Evolutionary conservation across 805 yeast genomes (phyloP).

Genomic region (Clavispora santaluciae): DNA sequence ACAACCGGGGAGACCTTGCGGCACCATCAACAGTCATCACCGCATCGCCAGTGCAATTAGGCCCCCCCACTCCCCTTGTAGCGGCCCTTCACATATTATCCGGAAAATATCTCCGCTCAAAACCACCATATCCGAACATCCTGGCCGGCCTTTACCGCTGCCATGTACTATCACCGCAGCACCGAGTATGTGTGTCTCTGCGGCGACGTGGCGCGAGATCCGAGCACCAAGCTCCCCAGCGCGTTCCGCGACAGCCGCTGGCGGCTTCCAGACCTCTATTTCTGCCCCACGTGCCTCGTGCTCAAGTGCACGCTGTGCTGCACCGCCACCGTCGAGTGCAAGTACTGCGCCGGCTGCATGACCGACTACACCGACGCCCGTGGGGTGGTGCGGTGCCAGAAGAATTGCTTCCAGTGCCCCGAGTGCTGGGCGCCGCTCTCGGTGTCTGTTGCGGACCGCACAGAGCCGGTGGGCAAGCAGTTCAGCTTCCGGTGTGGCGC

Average conservation of each 20-base stretch:
- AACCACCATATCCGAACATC: too few species aligned
- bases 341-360: conserved; percentile 37
- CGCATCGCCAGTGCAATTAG: too few species aligned
- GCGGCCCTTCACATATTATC: too few species aligned
- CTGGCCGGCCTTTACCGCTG: background rate
- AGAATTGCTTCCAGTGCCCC: conserved; percentile 39
- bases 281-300: conserved; percentile 35
- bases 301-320: conserved; percentile 27
- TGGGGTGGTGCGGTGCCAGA: conserved; percentile 24
- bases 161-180: conserved; percentile 7
- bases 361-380: conserved; percentile 26
- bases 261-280: conserved; percentile 23
- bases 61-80: too few species aligned
- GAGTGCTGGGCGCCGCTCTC: conserved; percentile 24
- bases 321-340: conserved; percentile 19
- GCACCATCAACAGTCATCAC: background rate
- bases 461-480: conserved; percentile 7
- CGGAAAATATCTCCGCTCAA: too few species aligned
- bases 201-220: conserved; percentile 2
- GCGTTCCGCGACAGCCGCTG: conserved; percentile 5
- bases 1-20: background rate
- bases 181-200: conserved; percentile 14
- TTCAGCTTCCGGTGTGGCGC: conserved; percentile 11
- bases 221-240: conserved; percentile 4
- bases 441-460: conserved; percentile 18